phyloP scores from a whole-genome alignment of 805 yeast genomes.

The Candida boleticola region DNA sequence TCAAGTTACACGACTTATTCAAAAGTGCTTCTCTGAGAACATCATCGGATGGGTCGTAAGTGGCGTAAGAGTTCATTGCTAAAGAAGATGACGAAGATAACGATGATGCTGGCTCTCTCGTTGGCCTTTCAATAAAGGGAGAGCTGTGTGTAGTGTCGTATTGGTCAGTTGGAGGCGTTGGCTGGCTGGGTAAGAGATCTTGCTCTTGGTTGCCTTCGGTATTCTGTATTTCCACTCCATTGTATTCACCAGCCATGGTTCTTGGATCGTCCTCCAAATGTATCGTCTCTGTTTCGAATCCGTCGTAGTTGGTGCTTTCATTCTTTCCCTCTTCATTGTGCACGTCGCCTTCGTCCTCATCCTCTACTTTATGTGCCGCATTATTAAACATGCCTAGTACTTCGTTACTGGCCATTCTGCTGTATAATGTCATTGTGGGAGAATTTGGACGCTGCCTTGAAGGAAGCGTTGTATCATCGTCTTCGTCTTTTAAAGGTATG shows the following conservation, averaged over 20 bases:
- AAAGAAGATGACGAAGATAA: not conserved
- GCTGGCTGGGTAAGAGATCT: conserved; percentile 1
- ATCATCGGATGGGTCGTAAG: conserved; percentile 43
- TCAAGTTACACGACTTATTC: conserved; percentile 19
- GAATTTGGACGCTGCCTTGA: conserved; percentile 44
- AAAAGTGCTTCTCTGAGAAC: conserved; percentile 38
- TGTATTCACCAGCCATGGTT: no score
- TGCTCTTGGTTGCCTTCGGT: conserved; percentile 6
- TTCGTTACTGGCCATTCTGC: conserved; percentile 73
- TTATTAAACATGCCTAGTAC: conserved; percentile 73
- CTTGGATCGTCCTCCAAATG: conserved; percentile 8
- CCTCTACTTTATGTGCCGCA: conserved; percentile 27
- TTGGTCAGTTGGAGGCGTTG: conserved; percentile 27
- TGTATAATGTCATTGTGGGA: conserved; percentile 76
- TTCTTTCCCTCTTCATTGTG: conserved; percentile 14
- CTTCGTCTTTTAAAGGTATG: conserved; percentile 44
- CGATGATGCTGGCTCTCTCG: not conserved
- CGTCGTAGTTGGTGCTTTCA: conserved; percentile 37
- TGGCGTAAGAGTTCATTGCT: not conserved
- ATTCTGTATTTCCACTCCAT: no score
- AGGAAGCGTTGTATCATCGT: conserved; percentile 13
- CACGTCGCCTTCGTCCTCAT: conserved; percentile 24
- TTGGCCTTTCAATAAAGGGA: conserved; percentile 43
- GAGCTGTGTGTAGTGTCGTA: conserved; percentile 37
- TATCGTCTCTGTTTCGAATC: conserved; percentile 52